Evolutionary conservation across 164 flowering plant species (phyloP), one percentile per base, ranked within the genome.

Genomic region (Sextonia rubra): DNA sequence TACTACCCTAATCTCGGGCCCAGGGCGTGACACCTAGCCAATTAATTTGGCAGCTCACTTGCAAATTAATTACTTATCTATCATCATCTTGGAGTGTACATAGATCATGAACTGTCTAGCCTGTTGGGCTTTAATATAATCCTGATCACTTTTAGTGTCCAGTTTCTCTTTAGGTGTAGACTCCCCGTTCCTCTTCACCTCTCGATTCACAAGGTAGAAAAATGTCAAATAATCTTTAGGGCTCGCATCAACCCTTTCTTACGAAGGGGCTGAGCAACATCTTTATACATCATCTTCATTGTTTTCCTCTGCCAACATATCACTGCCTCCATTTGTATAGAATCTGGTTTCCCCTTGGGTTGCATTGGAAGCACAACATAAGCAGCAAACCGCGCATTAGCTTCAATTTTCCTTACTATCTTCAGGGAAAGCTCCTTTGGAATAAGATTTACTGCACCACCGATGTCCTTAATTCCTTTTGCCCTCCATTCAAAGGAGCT

Each of bases 211-310:
- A 20, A 89, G 85, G 79, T 91, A 89, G 73, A 87, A 89, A 66
- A 89, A 89, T 18, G 86, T 77, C 78, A 89, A 77, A 64, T 89
- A 89, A 29, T 89, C 86, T 73, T 76, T 84, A 6, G 85, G 89
- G 64, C 84, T 74, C 7, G 85, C 87, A 27, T 81, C 74, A 47
- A 85, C n/a, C 32, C 86, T 85, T 68, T 85, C 24, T 78, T 76
- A 1, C 65, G 74, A 7, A 89, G 60, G n/a, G 90, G 89, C 68
- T 73, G 81, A 77, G 69, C 64, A 44, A 89, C 78, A 74, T 89
- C 90, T 14, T 73, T 78, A 71, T 87, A 89, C 93, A 89, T 89
- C 93, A 89, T 89, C 68, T 89, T 88, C 91, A 89, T 85, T 3
- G 91, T 89, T 80, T 83, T 84, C 74, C 74, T 83, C 69, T 89